Evolutionary conservation across 768 basidiomycete species (phyloP), one percentile per base, ranked within the genome.

Genomic region (Chiua virens): DNA sequence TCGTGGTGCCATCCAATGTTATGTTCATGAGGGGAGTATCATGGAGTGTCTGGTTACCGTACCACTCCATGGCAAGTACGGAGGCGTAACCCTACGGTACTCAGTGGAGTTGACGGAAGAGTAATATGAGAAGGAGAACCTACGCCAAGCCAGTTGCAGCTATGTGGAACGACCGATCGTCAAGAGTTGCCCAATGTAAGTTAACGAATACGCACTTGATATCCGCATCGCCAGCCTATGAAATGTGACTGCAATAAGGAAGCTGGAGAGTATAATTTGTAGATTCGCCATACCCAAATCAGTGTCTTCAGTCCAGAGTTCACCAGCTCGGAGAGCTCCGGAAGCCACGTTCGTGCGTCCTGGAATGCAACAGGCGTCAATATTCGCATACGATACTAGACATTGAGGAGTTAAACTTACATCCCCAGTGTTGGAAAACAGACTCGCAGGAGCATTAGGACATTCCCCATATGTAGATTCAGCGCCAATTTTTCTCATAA

Each of bases 351-450:
- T 43, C 73, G 62, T 22, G 70, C 74, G 34, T 67, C 62, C 70
- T 73, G 30, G 8, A 8, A 17, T 23, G 32, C 10, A 21, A n/a
- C 10, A 21, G 13, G 3, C 5, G 5, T 49, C 1, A 23, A 30
- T 34, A 17, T 17, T 21, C 8, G 5, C 5, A 43, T 40, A 5
- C 14, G 40, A 15, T 13, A 7, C 32, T 3, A 20, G 2, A 2
- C 21, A 17, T 41, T 17, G 7, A 18, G 7, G 22, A 9, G 8
- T 11, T 13, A 5, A 41, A 55, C 77, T 48, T 49, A 82, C 81
- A 65, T 86, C 85, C 22, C 83, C 85, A 0, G 84, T 85, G 35
- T 52, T 68, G 4, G 25, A 51, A 57, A 86, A 81, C 20, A 75
- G 51, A 11, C 62, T 51, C 36, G 67, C 75, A 0, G 79, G 74